Conservation (phyloP, 495 filamentous ascomycete genomes). For the Penicillium bovifimosum region DNA sequence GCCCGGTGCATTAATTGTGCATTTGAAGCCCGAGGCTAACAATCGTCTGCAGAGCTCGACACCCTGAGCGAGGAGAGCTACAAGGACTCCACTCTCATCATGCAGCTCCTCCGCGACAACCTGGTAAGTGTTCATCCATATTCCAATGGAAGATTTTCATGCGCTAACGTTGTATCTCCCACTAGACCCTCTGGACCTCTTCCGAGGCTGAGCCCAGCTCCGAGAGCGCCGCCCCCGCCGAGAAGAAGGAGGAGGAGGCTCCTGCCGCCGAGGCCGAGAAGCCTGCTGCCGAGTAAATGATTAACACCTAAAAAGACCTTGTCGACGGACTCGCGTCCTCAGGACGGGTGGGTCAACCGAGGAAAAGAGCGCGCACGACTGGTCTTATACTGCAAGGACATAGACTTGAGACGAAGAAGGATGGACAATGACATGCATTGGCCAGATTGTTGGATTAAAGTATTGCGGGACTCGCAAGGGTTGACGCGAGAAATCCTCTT, state of each 20-base stretch:
- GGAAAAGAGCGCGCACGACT: constrained; percentile 13
- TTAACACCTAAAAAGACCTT: constrained; percentile 31
- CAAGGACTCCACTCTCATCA: constrained; percentile 99
- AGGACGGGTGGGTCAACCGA: constrained; percentile 23
- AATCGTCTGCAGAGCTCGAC: constrained; percentile 69
- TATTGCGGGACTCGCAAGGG: constrained; percentile 11
- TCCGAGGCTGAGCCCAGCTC: constrained; percentile 83
- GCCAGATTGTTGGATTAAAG: constrained; percentile 4
- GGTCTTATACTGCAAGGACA: constrained; percentile 15
- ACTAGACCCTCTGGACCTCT: constrained; percentile 96
- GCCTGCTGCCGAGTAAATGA: constrained; percentile 52
- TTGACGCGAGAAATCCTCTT: constrained; percentile 1
- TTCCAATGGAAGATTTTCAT: not conserved
- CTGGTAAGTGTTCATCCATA: constrained; percentile 56
- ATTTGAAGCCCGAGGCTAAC: constrained; percentile 16
- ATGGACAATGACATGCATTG: constrained; percentile 9
- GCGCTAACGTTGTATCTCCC: constrained; percentile 22
- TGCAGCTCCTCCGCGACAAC: constrained; percentile 99
- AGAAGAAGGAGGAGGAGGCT: constrained; percentile 54
- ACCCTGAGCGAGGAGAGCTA: constrained; percentile 99
- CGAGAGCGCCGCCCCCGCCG: constrained; percentile 52
- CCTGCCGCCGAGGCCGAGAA: constrained; percentile 54
- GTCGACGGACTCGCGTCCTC: constrained; percentile 37
- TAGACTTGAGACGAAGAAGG: constrained; percentile 3
- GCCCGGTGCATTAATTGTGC: not conserved